Conservation (phyloP, 768 basidiomycete genomes). For the Kwoniella newhampshirensis region DNA sequence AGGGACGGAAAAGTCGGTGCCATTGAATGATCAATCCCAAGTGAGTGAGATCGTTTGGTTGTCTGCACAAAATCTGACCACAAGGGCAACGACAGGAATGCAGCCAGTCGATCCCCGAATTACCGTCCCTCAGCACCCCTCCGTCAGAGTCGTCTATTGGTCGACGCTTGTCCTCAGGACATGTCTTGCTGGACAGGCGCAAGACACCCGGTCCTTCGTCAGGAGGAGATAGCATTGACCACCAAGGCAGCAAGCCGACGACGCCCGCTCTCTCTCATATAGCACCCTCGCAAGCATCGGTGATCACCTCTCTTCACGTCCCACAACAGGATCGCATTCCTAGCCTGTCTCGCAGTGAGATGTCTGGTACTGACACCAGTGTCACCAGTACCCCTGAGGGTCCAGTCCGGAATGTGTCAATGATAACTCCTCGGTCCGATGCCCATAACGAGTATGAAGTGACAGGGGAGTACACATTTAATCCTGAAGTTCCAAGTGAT, state of each 20-base stretch:
- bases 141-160: constrained; percentile 33
- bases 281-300: background rate
- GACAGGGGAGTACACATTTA: constrained; percentile 12
- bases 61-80: too few species aligned
- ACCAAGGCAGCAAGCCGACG: background rate
- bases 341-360: constrained; percentile 39
- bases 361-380: constrained; percentile 31
- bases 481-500: background rate
- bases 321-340: constrained; percentile 36
- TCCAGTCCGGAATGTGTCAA: constrained; percentile 21
- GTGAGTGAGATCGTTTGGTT: constrained; percentile 15
- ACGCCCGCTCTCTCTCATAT: constrained; percentile 1
- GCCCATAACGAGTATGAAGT: constrained; percentile 19
- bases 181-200: constrained; percentile 29
- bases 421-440: constrained; percentile 19
- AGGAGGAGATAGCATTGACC: constrained; percentile 3
- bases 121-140: constrained; percentile 5
- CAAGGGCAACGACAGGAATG: too few species aligned
- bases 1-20: constrained; percentile 28
- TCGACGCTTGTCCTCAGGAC: constrained; percentile 24
- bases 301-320: constrained; percentile 12
- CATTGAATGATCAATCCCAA: constrained; percentile 28
- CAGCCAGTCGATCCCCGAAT: constrained; percentile 17
- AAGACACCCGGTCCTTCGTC: constrained; percentile 20
- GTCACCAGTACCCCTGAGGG: constrained; percentile 43